Evolutionary conservation across 106 monocot genomes (phyloP), one percentile per base, ranked within the genome.

Genomic region (Iris macrosiphon): DNA sequence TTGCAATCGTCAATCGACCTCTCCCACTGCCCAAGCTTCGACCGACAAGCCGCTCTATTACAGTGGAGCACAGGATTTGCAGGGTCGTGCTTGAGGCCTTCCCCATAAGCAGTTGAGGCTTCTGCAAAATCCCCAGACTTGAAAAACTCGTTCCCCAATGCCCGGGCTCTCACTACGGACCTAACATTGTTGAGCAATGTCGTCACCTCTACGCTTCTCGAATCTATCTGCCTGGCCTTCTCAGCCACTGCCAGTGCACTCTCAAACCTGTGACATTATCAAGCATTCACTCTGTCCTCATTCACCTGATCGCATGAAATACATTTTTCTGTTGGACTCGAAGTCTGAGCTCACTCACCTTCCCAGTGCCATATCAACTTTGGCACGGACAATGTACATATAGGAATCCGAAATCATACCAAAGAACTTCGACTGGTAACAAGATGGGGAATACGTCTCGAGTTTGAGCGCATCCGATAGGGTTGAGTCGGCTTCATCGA

Each of bases 1-100:
- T 72, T 82, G 60, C 95, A 95, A 52, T 95, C 89, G 18, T 79
- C 95, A 26, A 95, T 45, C 14, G 89, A 85, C 44, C 74, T 89
- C 42, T 82, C 82, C 95, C 89, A 95, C 49, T 69, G 72, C 6
- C 74, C 89, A 21, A 95, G 78, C 40, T 95, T 95, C 40, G 82
- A 75, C 59, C 79, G 37, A 59, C 89, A 95, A 53, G 78, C 95
- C 7, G 95, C 95, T 67, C 95, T 70, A 52, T 95, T 95, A 57
- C 95, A 95, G 18, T 59, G 49, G 20, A 95, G 79, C 20, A 95
- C 85, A 6, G 95, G 60, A 30, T 89, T 95, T 21, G 55, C 74
- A 6, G 81, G 89, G 35, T 89, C 95, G 60, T 63, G 60, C 43
- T 75, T 85, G 19, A 95, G 85, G 4, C 95, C 95, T 47, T 95